phyloP scores from a whole-genome alignment of 176 grass and related monocot species.

The barley (Hordeum vulgare) region DNA sequence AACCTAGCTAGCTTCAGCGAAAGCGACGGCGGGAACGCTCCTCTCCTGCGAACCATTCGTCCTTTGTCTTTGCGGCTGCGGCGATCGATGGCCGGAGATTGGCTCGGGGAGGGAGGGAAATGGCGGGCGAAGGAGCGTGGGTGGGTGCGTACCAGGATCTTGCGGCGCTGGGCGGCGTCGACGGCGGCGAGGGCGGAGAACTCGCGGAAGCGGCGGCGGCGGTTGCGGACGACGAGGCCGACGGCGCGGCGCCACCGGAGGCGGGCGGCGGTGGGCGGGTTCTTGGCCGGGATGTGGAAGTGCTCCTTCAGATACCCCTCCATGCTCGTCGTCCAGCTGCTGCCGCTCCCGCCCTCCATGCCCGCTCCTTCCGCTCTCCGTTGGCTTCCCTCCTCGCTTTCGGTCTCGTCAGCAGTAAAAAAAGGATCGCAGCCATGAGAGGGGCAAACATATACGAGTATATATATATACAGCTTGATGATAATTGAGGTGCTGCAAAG shows the following conservation, averaged over 20 bases:
- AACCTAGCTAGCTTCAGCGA: background rate
- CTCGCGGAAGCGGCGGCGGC: conserved; percentile 65
- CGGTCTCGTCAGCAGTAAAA: background rate
- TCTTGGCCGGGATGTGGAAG: conserved; percentile 68
- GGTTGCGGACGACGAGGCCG: conserved; percentile 54
- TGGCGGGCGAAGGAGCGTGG: background rate
- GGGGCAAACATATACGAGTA: too few species aligned
- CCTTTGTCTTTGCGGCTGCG: too few species aligned
- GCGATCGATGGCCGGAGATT: too few species aligned
- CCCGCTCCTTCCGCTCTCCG: background rate
- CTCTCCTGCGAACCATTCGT: background rate
- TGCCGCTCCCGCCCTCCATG: conserved; percentile 18
- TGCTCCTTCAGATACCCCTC: conserved; percentile 48
- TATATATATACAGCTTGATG: background rate
- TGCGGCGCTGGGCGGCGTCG: conserved; percentile 43
- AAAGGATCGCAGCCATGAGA: background rate
- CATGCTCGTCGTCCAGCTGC: conserved; percentile 22
- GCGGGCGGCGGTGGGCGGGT: conserved; percentile 54
- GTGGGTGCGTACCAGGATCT: conserved; percentile 36
- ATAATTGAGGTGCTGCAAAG: background rate
- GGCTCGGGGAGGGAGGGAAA: too few species aligned
- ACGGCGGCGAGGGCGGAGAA: conserved; percentile 33
- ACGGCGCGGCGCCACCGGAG: conserved; percentile 61
- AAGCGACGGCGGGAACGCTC: background rate
- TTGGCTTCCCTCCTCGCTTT: background rate